Evolutionary conservation across 257 asterid genomes (phyloP).

Genomic region (Capsicum pubescens): DNA sequence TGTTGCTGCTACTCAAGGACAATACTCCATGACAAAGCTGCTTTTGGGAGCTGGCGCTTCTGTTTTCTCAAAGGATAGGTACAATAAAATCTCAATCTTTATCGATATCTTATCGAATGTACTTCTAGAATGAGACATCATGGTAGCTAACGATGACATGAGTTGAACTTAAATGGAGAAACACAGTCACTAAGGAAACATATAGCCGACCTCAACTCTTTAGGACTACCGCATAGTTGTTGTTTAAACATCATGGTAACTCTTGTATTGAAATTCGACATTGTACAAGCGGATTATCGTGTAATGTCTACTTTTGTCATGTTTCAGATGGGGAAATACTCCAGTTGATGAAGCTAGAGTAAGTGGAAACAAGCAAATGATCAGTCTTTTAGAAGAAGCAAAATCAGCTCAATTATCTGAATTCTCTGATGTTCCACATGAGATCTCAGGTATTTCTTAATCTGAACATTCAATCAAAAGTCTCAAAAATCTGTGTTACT

Average conservation of each 20-base stretch:
- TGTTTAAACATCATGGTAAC: not conserved
- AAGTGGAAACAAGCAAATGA: slow-evolving; percentile 75
- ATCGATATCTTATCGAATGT: not conserved
- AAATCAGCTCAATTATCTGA: slow-evolving; percentile 55
- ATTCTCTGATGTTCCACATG: slow-evolving; percentile 46
- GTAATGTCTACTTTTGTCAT: not conserved
- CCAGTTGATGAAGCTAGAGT: slow-evolving; percentile 78
- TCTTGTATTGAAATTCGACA: not conserved
- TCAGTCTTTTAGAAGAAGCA: slow-evolving; percentile 71
- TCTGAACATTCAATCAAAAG: no score
- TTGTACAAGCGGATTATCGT: not conserved
- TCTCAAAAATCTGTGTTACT: no score
- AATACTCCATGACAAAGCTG: slow-evolving; percentile 70
- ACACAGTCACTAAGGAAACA: not conserved
- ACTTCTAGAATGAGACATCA: not conserved
- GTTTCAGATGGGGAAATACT: slow-evolving; percentile 81
- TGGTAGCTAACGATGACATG: not conserved
- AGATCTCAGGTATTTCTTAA: slow-evolving; percentile 51
- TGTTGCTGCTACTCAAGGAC: slow-evolving; percentile 79
- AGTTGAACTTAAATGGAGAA: not conserved
- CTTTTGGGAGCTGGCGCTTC: slow-evolving; percentile 91
- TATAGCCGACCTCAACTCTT: not conserved
- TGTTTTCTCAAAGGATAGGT: slow-evolving; percentile 84
- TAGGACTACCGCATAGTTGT: not conserved
- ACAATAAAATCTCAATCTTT: slow-evolving; percentile 27